Evolutionary conservation across 768 basidiomycete species (phyloP).

Genomic region (Tylopilus felleus): DNA sequence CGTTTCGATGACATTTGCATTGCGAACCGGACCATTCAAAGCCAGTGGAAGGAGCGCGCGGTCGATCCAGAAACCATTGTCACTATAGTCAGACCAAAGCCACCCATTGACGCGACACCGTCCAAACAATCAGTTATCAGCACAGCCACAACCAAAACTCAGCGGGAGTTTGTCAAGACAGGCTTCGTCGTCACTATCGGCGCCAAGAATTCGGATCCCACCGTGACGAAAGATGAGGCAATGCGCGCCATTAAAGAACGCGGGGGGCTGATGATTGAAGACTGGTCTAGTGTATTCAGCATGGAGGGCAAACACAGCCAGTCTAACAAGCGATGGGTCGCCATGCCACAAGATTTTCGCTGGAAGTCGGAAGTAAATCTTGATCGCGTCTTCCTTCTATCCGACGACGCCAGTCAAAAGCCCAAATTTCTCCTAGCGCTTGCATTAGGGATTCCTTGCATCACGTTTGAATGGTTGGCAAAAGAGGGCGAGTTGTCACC

Average conservation of each 20-base stretch:
- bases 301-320: slow-evolving; percentile 51
- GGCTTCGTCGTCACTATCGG: slow-evolving; percentile 60
- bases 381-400: slow-evolving; percentile 59
- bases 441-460: slow-evolving; percentile 82
- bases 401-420: slow-evolving; percentile 64
- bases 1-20: slow-evolving; percentile 44
- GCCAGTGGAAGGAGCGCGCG: slow-evolving; percentile 52
- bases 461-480: slow-evolving; percentile 52
- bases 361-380: slow-evolving; percentile 38
- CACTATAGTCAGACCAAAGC: slow-evolving; percentile 38
- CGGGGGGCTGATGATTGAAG: slow-evolving; percentile 61
- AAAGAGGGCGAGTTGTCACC: slow-evolving; percentile 30
- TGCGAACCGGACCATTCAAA: slow-evolving; percentile 45
- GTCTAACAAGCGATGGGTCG: slow-evolving; percentile 51
- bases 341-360: slow-evolving; percentile 45
- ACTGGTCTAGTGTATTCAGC: slow-evolving; percentile 53
- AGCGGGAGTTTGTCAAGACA: slow-evolving; percentile 43
- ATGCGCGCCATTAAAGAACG: slow-evolving; percentile 42
- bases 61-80: slow-evolving; percentile 43
- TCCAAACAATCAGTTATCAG: slow-evolving; percentile 44
- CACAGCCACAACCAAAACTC: slow-evolving; percentile 32
- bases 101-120: slow-evolving; percentile 41
- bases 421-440: slow-evolving; percentile 81
- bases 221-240: slow-evolving; percentile 42
- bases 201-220: slow-evolving; percentile 33